These are phyloP conservation scores for Penicillium angulare DNA, from an alignment of 495 filamentous ascomycete species.

Conservation along the genomic window DNA sequence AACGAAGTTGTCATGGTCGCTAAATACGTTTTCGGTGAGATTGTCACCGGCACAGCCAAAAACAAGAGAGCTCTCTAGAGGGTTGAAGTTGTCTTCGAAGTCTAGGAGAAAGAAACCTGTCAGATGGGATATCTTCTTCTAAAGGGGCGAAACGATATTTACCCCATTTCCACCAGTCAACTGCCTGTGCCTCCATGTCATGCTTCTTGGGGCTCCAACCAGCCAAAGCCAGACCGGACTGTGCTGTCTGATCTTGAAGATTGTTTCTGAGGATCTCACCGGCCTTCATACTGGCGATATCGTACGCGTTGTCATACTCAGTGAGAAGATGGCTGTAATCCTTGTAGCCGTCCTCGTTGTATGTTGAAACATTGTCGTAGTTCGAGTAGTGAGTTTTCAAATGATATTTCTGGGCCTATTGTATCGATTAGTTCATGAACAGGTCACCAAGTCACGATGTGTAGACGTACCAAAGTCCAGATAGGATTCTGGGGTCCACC, in stretches of 20 bases:
- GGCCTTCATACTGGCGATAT: constrained; percentile 51
- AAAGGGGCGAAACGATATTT: not conserved
- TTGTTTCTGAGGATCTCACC: constrained; percentile 58
- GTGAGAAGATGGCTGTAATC: constrained; percentile 53
- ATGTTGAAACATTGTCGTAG: constrained; percentile 60
- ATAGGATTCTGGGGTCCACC: constrained; percentile 66
- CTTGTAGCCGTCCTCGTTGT: constrained; percentile 51
- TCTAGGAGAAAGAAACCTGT: constrained; percentile 38
- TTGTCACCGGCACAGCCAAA: constrained; percentile 48
- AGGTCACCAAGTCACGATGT: not conserved
- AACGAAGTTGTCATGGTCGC: constrained; percentile 67
- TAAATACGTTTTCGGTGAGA: constrained; percentile 47
- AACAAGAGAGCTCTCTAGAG: constrained; percentile 47
- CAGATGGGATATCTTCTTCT: no score
- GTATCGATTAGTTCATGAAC: not conserved
- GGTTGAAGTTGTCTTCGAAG: constrained; percentile 54
- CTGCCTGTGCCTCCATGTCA: constrained; percentile 57
- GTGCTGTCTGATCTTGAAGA: constrained; percentile 61
- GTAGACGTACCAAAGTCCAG: constrained; percentile 54
- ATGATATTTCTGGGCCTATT: constrained; percentile 58
- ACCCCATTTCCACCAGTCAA: constrained; percentile 65
- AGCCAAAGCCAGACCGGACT: constrained; percentile 57
- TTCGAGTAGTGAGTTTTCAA: constrained; percentile 63
- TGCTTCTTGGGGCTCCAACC: constrained; percentile 62
- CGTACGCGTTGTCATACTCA: constrained; percentile 51